Conservation (phyloP, 2,329 filamentous ascomycete species). For the Ampelomyces quisqualis region DNA sequence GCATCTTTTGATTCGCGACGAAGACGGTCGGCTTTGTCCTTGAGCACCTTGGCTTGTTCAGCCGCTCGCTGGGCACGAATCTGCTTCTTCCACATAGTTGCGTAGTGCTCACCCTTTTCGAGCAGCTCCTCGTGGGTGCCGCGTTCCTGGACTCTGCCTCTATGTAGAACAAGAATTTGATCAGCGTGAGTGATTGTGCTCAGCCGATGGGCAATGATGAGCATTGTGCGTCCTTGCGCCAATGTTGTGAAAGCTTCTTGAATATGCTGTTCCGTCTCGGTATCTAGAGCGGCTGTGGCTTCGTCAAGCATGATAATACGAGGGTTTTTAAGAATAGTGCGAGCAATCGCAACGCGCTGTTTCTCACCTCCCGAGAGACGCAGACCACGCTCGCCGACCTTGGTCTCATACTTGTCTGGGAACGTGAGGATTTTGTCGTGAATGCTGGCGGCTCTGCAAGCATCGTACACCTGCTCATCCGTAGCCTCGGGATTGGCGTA, state of each 20-base stretch:
- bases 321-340: slow-evolving; percentile 88
- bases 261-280: slow-evolving; percentile 90
- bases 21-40: slow-evolving; percentile 53
- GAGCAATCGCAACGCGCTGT: slow-evolving; percentile 88
- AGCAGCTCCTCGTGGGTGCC: slow-evolving; percentile 56
- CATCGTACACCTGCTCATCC: slow-evolving; percentile 77
- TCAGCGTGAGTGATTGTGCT: slow-evolving; percentile 59
- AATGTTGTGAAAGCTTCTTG: slow-evolving; percentile 81
- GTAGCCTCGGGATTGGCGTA: slow-evolving; percentile 82
- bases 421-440: slow-evolving; percentile 90
- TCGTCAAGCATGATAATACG: slow-evolving; percentile 92
- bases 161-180: slow-evolving; percentile 57
- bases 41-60: slow-evolving; percentile 52
- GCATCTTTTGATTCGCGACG: slow-evolving; percentile 52
- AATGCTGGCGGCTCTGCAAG: slow-evolving; percentile 83
- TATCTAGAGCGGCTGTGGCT: slow-evolving; percentile 87
- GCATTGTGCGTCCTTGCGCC: slow-evolving; percentile 81
- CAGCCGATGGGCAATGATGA: slow-evolving; percentile 82
- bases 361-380: slow-evolving; percentile 89
- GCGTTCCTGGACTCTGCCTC: slow-evolving; percentile 54
- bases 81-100: slow-evolving; percentile 56
- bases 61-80: slow-evolving; percentile 53
- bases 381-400: slow-evolving; percentile 86
- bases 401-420: slow-evolving; percentile 83
- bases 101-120: slow-evolving; percentile 48